Evolutionary conservation across 768 basidiomycete genomes (phyloP).

Genomic region (Galerina sulciceps): DNA sequence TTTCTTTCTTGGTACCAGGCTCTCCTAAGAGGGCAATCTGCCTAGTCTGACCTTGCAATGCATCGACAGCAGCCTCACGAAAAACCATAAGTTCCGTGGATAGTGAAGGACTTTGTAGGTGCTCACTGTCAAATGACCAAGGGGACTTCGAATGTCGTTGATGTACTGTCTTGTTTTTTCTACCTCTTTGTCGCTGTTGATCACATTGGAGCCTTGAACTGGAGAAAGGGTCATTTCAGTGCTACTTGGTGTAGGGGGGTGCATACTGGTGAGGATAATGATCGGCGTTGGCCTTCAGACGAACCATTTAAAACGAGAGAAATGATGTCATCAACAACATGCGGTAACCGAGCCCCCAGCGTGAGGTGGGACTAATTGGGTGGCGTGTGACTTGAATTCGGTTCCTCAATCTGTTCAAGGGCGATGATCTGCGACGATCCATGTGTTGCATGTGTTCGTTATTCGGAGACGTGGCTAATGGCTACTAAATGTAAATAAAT

Average conservation of each 20-base stretch:
- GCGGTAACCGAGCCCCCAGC: constrained; percentile 2
- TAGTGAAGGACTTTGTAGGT: not conserved
- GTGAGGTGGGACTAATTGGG: constrained; percentile 2
- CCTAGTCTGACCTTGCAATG: constrained; percentile 47
- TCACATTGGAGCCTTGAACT: not conserved
- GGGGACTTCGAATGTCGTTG: constrained; percentile 18
- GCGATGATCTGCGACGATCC: not conserved
- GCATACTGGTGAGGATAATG: constrained; percentile 9
- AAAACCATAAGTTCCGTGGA: not conserved
- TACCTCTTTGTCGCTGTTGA: constrained; percentile 8
- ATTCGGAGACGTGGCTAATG: not conserved
- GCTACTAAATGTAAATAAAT: constrained; percentile 24
- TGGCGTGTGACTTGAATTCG: constrained; percentile 4
- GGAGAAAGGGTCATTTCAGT: constrained; percentile 11
- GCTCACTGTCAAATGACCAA: constrained; percentile 23
- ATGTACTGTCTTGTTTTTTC: constrained; percentile 14
- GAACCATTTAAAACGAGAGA: constrained; percentile 5
- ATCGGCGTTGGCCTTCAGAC: not conserved
- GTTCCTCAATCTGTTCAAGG: not conserved
- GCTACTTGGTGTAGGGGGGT: constrained; percentile 22
- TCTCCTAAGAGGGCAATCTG: constrained; percentile 45
- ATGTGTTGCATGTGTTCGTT: not conserved
- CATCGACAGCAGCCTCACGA: constrained; percentile 46
- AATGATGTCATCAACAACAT: constrained; percentile 14
- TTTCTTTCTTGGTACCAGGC: constrained; percentile 40